phyloP scores from a whole-genome alignment of 768 basidiomycete genomes.

The Pleurotus salmoneostramineus region DNA sequence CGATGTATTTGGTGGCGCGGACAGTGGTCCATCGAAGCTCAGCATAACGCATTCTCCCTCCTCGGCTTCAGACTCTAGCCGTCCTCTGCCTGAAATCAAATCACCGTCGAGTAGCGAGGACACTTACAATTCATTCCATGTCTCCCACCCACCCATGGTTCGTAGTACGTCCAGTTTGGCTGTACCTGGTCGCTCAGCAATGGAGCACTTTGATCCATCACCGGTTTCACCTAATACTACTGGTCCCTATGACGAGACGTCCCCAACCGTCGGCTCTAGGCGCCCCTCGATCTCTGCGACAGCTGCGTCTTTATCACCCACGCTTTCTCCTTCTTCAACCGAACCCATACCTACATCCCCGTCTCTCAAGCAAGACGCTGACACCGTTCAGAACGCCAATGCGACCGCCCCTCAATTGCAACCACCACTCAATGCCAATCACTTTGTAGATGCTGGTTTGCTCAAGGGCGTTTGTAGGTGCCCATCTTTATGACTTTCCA shows the following conservation, averaged over 20 bases:
- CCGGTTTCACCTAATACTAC: not conserved
- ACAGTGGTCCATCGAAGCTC: not conserved
- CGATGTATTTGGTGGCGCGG: not conserved
- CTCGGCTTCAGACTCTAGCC: not conserved
- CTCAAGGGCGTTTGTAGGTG: conserved; percentile 62
- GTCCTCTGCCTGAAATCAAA: not conserved
- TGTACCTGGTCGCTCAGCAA: not conserved
- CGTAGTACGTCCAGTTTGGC: not conserved
- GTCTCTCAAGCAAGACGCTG: not conserved
- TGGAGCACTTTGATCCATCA: not conserved
- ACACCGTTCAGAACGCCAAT: not conserved
- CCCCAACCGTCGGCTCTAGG: not conserved
- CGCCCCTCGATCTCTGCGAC: not conserved
- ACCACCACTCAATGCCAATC: conserved; percentile 29
- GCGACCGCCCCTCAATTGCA: conserved; percentile 1
- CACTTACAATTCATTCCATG: not conserved
- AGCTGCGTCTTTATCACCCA: no score
- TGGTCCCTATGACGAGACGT: not conserved
- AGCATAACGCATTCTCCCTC: not conserved
- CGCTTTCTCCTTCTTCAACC: not conserved
- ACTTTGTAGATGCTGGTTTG: conserved; percentile 57
- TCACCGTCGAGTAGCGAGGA: not conserved
- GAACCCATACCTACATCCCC: not conserved
- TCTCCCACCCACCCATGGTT: not conserved
- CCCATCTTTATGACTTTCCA: not conserved